These are phyloP conservation scores for Quercus parvula DNA, from an alignment of 306 rosid genomes.

Conservation along the genomic window DNA sequence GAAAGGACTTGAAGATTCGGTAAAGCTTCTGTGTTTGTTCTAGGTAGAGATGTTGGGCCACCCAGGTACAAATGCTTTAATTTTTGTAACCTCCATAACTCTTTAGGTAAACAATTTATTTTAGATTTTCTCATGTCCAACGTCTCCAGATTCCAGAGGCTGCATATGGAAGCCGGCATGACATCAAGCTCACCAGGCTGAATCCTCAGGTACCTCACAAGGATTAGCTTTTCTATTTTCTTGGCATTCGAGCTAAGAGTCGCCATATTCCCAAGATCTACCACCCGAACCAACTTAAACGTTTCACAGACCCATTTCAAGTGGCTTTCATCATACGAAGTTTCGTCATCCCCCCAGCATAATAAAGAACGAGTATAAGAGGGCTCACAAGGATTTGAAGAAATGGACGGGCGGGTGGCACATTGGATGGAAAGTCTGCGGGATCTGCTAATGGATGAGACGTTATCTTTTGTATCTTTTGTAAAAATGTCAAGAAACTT, in stretches of 20 bases:
- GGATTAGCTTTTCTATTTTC: neutral
- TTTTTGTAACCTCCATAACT: neutral
- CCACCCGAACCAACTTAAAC: neutral
- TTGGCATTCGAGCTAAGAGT: accelerated
- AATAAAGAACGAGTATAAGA: neutral
- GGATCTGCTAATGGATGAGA: neutral
- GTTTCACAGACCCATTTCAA: neutral
- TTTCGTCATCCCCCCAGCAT: neutral
- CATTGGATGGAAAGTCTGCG: neutral
- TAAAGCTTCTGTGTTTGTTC: no score
- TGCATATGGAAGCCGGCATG: neutral
- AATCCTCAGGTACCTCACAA: neutral
- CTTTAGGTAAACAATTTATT: neutral
- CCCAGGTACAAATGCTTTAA: neutral
- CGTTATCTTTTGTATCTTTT: neutral
- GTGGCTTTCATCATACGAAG: neutral
- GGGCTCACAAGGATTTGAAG: neutral
- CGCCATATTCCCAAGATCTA: neutral
- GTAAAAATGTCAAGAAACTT: neutral
- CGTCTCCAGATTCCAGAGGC: neutral
- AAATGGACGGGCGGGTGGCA: neutral
- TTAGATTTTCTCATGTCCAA: neutral
- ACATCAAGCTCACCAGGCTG: neutral
- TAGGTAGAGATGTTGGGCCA: neutral
- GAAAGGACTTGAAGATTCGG: no score